These are phyloP conservation scores for Grosmannia clavigera DNA, from an alignment of 2,329 filamentous ascomycete genomes.

Conservation along the genomic window DNA sequence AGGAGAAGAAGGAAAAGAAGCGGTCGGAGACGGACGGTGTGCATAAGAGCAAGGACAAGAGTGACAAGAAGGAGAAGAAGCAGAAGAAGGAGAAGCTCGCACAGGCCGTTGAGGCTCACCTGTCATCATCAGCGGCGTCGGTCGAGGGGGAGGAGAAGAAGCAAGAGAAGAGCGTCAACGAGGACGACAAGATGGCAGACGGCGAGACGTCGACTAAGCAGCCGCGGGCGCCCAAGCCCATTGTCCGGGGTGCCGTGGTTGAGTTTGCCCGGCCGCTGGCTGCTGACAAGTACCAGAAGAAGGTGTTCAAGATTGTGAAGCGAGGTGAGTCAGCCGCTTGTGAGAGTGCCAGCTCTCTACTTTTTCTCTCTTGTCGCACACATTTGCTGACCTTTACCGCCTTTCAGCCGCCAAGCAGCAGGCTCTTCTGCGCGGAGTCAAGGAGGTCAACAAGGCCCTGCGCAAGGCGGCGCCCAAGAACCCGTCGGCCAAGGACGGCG, in stretches of 20 bases:
- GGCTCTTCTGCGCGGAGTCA: constrained; percentile 92
- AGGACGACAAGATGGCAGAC: constrained; percentile 31
- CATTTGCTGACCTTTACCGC: constrained; percentile 5
- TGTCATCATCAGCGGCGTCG: constrained; percentile 40
- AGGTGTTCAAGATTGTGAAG: constrained; percentile 52
- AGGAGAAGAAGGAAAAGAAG: constrained; percentile 45
- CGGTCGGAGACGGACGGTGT: constrained; percentile 41
- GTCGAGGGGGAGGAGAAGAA: constrained; percentile 18
- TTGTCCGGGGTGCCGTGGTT: constrained; percentile 44
- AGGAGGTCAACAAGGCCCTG: constrained; percentile 96
- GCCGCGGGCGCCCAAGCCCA: constrained; percentile 12
- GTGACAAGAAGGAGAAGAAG: constrained; percentile 55
- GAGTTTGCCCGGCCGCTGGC: constrained; percentile 74
- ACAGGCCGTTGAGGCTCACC: constrained; percentile 52
- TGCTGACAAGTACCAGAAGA: constrained; percentile 63
- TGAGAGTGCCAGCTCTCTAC: neutral
- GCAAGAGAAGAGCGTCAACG: constrained; percentile 17
- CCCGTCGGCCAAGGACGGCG: constrained; percentile 36
- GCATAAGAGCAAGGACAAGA: constrained; percentile 39
- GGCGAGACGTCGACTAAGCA: constrained; percentile 32
- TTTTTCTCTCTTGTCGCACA: neutral
- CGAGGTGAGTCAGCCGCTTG: constrained; percentile 33
- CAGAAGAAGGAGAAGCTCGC: constrained; percentile 63
- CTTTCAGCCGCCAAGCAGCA: constrained; percentile 79
- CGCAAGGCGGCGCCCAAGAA: constrained; percentile 72